Conservation (phyloP, 2,329 filamentous ascomycete species). For the Aspergillus novofumigatus region DNA sequence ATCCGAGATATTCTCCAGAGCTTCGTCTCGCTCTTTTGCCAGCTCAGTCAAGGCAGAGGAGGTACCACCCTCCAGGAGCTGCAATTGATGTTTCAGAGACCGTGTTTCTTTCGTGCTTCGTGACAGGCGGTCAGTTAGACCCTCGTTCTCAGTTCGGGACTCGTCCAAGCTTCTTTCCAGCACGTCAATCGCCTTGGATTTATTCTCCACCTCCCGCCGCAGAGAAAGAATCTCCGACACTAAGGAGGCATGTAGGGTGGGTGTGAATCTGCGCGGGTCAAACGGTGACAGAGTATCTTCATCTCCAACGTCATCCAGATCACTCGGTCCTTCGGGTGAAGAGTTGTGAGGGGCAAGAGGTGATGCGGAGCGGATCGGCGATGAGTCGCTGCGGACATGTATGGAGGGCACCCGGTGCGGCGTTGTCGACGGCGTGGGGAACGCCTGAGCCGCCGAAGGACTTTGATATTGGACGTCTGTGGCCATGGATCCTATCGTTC, state of each 20-base stretch:
- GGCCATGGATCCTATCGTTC: slow-evolving; percentile 20
- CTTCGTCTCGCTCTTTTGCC: slow-evolving; percentile 79
- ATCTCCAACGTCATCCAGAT: slow-evolving; percentile 33
- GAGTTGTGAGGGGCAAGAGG: slow-evolving; percentile 46
- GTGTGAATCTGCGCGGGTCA: slow-evolving; percentile 89
- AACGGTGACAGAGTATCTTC: slow-evolving; percentile 70
- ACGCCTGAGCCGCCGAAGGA: slow-evolving; percentile 52
- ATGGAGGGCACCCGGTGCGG: slow-evolving; percentile 39
- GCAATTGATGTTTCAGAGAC: slow-evolving; percentile 77
- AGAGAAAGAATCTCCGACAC: slow-evolving; percentile 90
- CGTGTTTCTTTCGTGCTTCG: slow-evolving; percentile 70
- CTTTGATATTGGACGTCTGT: slow-evolving; percentile 48
- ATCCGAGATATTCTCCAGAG: slow-evolving; percentile 67
- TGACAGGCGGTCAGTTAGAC: slow-evolving; percentile 58
- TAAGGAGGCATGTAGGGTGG: slow-evolving; percentile 87
- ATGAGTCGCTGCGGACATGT: slow-evolving; percentile 54
- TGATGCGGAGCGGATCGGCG: slow-evolving; percentile 61
- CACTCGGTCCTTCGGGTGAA: slow-evolving; percentile 35
- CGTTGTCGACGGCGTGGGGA: slow-evolving; percentile 68
- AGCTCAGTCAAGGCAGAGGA: slow-evolving; percentile 81
- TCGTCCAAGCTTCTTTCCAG: slow-evolving; percentile 72
- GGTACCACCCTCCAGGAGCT: slow-evolving; percentile 81
- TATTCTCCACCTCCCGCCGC: slow-evolving; percentile 85
- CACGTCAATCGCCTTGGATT: slow-evolving; percentile 78
- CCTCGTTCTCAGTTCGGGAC: slow-evolving; percentile 69